A percentile compares a stretch with the other conserved stretches of the same genome.
Evolutionary conservation across 768 basidiomycete genomes (phyloP).

Genomic region (Termitomyces sp.): DNA sequence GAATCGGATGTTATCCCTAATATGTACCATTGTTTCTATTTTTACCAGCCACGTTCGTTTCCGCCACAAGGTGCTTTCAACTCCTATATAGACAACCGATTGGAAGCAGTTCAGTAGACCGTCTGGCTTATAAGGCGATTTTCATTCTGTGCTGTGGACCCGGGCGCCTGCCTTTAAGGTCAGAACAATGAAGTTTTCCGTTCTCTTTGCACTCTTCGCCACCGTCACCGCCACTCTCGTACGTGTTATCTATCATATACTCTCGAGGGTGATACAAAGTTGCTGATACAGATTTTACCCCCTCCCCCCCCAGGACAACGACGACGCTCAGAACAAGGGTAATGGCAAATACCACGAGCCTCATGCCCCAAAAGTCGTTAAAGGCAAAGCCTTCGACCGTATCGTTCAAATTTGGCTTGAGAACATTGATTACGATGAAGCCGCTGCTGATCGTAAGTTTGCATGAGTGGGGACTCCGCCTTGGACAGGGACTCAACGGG

Average conservation of each 20-base stretch:
- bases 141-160: no score
- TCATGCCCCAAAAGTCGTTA: neutral
- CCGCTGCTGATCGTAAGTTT: conserved; percentile 19
- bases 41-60: neutral
- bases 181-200: neutral
- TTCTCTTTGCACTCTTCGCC: neutral
- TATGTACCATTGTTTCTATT: neutral
- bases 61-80: neutral
- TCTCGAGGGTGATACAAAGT: neutral
- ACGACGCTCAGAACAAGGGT: neutral
- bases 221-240: neutral
- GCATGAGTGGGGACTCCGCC: neutral
- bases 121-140: neutral
- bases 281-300: neutral
- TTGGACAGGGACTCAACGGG: neutral
- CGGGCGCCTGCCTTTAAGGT: neutral
- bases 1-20: neutral
- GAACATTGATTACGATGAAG: conserved; percentile 45
- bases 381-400: conserved; percentile 24
- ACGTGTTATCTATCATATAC: neutral
- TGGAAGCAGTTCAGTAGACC: neutral
- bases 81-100: neutral
- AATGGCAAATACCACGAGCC: neutral
- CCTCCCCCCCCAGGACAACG: neutral
- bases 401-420: conserved; percentile 49